Conservation (phyloP, 2,329 filamentous ascomycete genomes). For the Penicillium sp. region DNA sequence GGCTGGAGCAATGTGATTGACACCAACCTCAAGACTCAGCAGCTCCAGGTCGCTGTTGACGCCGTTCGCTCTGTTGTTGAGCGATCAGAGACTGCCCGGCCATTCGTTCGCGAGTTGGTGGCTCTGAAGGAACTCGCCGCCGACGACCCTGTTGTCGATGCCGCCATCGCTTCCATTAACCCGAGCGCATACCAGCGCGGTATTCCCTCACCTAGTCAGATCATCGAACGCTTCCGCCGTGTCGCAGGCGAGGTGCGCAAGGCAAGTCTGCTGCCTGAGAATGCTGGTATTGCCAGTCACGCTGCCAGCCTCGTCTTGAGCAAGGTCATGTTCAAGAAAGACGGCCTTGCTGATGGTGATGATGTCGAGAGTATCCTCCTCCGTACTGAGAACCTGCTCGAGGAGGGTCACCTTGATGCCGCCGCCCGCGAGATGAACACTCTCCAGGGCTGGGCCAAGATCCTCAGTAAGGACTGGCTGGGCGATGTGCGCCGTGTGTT, state of each 20-base stretch:
- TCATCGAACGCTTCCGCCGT: slow-evolving; percentile 92
- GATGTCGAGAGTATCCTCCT: slow-evolving; percentile 93
- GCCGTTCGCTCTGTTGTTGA: slow-evolving; percentile 80
- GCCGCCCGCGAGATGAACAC: slow-evolving; percentile 94
- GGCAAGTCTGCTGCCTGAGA: slow-evolving; percentile 82
- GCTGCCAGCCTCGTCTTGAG: slow-evolving; percentile 83
- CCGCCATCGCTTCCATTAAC: slow-evolving; percentile 94
- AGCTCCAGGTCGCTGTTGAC: slow-evolving; percentile 92
- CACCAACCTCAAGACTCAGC: slow-evolving; percentile 84
- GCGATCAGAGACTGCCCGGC: slow-evolving; percentile 65
- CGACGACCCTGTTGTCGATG: slow-evolving; percentile 79
- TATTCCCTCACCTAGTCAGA: slow-evolving; percentile 72
- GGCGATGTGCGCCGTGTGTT: slow-evolving; percentile 83
- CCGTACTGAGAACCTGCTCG: slow-evolving; percentile 79
- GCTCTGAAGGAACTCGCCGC: slow-evolving; percentile 87
- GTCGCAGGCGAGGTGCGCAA: slow-evolving; percentile 91
- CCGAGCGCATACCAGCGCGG: slow-evolving; percentile 89
- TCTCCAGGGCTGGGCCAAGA: slow-evolving; percentile 89
- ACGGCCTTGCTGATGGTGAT: slow-evolving; percentile 70
- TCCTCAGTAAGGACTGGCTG: slow-evolving; percentile 89
- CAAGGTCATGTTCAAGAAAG: slow-evolving; percentile 95
- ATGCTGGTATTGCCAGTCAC: slow-evolving; percentile 90
- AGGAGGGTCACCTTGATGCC: slow-evolving; percentile 86
- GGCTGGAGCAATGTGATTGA: slow-evolving; percentile 91
- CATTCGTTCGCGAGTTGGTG: slow-evolving; percentile 87